Base-by-base conservation (phyloP, 1,284 basidiomycete species). In the Tilletia walkeri region DNA sequence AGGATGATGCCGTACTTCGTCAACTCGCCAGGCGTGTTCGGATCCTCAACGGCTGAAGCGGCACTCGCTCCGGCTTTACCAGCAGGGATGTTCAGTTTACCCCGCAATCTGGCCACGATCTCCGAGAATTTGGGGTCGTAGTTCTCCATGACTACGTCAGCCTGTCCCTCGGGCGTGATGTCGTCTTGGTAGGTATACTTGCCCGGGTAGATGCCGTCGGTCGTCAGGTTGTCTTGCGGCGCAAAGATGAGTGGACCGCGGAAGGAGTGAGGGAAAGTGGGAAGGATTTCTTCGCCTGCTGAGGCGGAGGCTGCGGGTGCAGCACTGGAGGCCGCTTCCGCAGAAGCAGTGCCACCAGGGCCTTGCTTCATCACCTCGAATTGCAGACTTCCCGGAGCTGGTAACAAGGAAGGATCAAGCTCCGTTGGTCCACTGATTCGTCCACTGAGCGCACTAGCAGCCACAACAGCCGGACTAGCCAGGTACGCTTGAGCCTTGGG, bases 181-280 rank as follows among this genome's bases (percentile, higher is more conserved):
- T 98, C 96, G 84, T 99, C 95, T 85, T 97, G 94, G 85, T 99
- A 99, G 0, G 96, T 99, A 85, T 99, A 99, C 85, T 98, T 99
- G 47, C 95, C 96, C 0, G 95, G 96, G 86, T 99, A 99, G 82
- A 99, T 94, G 4, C 93, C 96, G 82, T 99, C 95, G 0, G 95
- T 99, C 84, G 95, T 99, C 70, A 99, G 85, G 84, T 99, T 99
- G 85, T 99, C 95, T 82, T 98, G 94, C 0, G 96, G 95, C 0
- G 90, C 89, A 81, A 98, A 99, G 65, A 98, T 86, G 7, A 98
- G 85, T 0, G 91, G 89, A 0, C 96, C 96, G 1, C 88, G 84
- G 85, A 99, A 98, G 45, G 86, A 85, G 7, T 88, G 84, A 0
- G 96, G 95, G 88, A 99, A 82, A n/a, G 71, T 69, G 0, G 78